A percentile compares a stretch with the other conserved stretches of the same genome.
Evolutionary conservation across 306 rosid species (phyloP).

Genomic region (Cucurbita pepo): DNA sequence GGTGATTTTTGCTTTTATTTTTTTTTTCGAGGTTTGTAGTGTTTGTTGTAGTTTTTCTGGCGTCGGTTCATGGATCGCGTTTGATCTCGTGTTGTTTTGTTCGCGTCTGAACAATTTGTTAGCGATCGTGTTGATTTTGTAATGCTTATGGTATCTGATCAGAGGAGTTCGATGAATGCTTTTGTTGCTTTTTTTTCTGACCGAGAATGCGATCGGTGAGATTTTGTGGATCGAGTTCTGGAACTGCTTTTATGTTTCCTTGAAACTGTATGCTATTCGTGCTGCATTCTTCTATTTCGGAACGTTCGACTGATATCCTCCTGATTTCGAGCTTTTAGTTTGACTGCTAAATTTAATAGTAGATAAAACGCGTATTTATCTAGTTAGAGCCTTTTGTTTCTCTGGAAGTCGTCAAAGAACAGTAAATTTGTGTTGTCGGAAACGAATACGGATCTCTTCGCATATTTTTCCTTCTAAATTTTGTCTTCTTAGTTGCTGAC

Average conservation of each 20-base stretch:
- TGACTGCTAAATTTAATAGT: neutral
- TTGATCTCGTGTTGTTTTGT: constrained; percentile 26
- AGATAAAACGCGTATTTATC: neutral
- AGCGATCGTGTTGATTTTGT: constrained; percentile 33
- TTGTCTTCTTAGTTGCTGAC: neutral
- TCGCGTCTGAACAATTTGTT: constrained; percentile 12
- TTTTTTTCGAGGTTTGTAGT: neutral
- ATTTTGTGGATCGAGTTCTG: constrained; percentile 3
- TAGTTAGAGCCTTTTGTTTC: neutral
- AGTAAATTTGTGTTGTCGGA: neutral
- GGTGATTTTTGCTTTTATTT: constrained; percentile 23
- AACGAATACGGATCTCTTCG: neutral
- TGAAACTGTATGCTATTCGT: neutral
- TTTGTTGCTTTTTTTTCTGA: constrained; percentile 11
- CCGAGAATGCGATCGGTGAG: neutral
- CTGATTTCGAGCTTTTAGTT: neutral
- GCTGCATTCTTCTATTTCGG: neutral
- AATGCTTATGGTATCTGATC: constrained; percentile 11
- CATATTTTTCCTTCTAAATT: neutral
- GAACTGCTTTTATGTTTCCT: neutral
- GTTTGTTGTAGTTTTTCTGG: neutral
- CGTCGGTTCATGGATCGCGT: constrained; percentile 24
- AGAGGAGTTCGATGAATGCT: constrained; percentile 13
- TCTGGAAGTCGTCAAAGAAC: neutral
- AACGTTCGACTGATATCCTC: neutral